A percentile compares a stretch with the other conserved stretches of the same genome.
These are phyloP conservation scores for Fusarium phyllophilum DNA, from an alignment of 2,329 filamentous ascomycete species.

Conservation along the genomic window DNA sequence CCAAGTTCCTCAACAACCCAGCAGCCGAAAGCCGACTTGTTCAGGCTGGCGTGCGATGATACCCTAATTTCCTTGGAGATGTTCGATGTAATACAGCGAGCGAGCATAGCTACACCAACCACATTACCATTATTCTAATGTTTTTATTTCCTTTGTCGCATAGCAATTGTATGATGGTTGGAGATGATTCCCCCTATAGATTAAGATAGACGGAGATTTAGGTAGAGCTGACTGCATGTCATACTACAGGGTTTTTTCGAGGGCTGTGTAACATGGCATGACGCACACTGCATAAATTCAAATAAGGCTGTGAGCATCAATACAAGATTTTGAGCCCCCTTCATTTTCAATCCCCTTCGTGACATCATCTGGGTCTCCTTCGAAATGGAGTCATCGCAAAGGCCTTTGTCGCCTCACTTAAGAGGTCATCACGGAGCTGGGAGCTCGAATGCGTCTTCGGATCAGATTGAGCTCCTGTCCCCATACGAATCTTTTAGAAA, in stretches of 20 bases:
- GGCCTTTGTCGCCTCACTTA: neutral
- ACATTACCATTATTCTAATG: conserved; percentile 20
- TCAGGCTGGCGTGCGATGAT: conserved; percentile 33
- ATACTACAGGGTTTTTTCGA: neutral
- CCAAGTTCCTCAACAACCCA: conserved; percentile 74
- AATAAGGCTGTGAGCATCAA: neutral
- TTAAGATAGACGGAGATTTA: neutral
- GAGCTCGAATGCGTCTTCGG: neutral
- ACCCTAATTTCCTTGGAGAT: neutral
- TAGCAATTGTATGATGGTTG: neutral
- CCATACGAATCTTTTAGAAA: neutral
- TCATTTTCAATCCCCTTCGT: neutral
- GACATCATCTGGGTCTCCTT: neutral
- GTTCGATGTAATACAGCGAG: conserved; percentile 11
- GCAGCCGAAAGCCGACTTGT: conserved; percentile 28
- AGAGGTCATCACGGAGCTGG: neutral
- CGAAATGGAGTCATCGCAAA: neutral
- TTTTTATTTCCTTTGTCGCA: conserved; percentile 17
- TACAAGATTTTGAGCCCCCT: neutral
- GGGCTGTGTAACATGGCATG: neutral
- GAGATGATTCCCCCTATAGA: conserved; percentile 12
- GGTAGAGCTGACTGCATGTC: neutral
- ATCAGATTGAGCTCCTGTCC: neutral
- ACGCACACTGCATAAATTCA: neutral
- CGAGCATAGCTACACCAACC: conserved; percentile 3